Conservation (phyloP, 2,329 filamentous ascomycete species). For the Rugonectria rugulosa region DNA sequence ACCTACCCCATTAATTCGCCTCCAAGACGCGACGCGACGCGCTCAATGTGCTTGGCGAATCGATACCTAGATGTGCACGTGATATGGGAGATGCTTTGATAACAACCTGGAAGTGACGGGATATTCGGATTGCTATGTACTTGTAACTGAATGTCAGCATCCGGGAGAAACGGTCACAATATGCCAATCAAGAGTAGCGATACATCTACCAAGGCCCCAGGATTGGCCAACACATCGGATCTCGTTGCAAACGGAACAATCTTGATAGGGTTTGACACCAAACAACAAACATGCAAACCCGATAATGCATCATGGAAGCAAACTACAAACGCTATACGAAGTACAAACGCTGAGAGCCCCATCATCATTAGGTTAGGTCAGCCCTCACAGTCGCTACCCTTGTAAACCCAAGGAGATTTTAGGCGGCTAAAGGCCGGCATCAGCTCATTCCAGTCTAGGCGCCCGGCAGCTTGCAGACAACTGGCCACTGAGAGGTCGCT, state of each 20-base stretch:
- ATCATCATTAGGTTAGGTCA: constrained; percentile 43
- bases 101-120: no score
- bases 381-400: constrained; percentile 40
- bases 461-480: constrained; percentile 8
- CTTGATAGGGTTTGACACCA: no score
- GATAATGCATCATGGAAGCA: no score
- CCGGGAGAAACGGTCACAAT: no score
- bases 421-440: constrained; percentile 43
- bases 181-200: no score
- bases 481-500: constrained; percentile 26
- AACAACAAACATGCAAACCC: constrained; percentile 3
- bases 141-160: no score
- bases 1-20: neutral
- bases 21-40: neutral
- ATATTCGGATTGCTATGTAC: no score
- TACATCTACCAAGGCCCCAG: no score
- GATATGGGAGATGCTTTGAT: neutral
- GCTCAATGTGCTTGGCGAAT: neutral
- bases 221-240: no score
- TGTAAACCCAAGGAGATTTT: constrained; percentile 20
- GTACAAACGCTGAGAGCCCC: neutral
- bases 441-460: constrained; percentile 30
- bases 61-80: constrained; percentile 6
- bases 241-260: no score
- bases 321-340: neutral